Evolutionary conservation across 2,329 filamentous ascomycete species (phyloP), one percentile per base, ranked within the genome.

Genomic region (Myotisia sp.): DNA sequence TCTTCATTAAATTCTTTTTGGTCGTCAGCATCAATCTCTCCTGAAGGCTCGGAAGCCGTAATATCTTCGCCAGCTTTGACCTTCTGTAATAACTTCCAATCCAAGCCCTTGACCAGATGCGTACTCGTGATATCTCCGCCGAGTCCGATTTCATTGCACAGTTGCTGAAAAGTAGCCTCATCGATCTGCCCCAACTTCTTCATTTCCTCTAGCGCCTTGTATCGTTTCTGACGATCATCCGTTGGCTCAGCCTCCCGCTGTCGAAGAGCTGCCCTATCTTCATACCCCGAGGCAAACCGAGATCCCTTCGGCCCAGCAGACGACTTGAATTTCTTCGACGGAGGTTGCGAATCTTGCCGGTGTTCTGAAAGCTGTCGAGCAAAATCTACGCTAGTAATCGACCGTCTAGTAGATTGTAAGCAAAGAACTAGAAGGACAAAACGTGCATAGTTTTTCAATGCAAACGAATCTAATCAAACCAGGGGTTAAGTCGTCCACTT

Each of bases 51-150:
- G 36, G 37, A 40, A 34, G 56, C 52, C 16, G 9, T 10, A 18
- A 83, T 67, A 54, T 86, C 63, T 39, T 66, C 64, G 1, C 64
- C 64, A n/a, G 53, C 56, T 34, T 54, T 58, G 0, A 60, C 53
- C 32, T 59, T 48, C 43, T 52, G 46, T 42, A 67, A 62, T 8
- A 95, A 63, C 54, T 80, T 79, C 53, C 84, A 80, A 57, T 98
- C 90, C 32, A 98, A 59, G 0, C 90, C 90, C 52, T 94, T 95
- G 30, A 95, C 78, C 44, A 94, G 59, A 64, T 93, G 84, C 9
- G 85, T 92, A 46, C 75, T 83, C 9, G 64, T 64, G 14, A 86
- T 59, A 53, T 92, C 80, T 5, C 86, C 87, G 3, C 85, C 86
- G 1, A 83, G 64, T 0, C 60, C 72, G 36, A 94, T 83, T 46